These are phyloP conservation scores for Lentinula aciculospora DNA, from an alignment of 768 basidiomycete species.

Conservation along the genomic window DNA sequence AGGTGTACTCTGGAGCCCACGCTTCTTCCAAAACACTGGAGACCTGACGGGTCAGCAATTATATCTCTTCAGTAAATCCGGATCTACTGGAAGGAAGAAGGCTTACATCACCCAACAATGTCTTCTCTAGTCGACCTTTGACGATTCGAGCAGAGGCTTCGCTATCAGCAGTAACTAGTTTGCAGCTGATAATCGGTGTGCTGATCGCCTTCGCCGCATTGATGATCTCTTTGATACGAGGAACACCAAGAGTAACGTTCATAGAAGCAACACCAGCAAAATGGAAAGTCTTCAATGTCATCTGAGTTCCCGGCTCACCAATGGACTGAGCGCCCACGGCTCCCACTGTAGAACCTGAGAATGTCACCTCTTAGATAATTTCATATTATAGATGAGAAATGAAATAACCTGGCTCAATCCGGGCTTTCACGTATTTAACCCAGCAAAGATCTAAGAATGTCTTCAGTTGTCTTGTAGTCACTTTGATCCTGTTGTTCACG, in stretches of 20 bases:
- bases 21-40: conserved; percentile 93
- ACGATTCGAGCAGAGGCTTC: conserved; percentile 98
- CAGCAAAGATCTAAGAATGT: conserved; percentile 84
- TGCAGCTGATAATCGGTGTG: conserved; percentile 97
- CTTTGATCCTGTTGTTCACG: conserved; percentile 88
- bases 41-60: conserved; percentile 47
- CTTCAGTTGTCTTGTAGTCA: conserved; percentile 75
- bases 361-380: neutral
- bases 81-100: neutral
- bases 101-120: conserved; percentile 85
- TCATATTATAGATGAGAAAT: neutral
- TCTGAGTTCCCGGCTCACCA: conserved; percentile 98
- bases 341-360: conserved; percentile 88
- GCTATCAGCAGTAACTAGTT: conserved; percentile 76
- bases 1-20: conserved; percentile 90
- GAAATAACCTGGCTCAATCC: conserved; percentile 83
- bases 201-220: conserved; percentile 97
- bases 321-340: conserved; percentile 99
- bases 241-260: conserved; percentile 99
- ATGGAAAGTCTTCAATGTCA: conserved; percentile 99
- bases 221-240: conserved; percentile 99
- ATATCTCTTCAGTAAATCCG: neutral
- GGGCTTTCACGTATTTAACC: conserved; percentile 89
- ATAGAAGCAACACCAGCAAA: conserved; percentile 99
- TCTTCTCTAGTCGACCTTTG: conserved; percentile 94